phyloP scores from a whole-genome alignment of 139 green algal genomes.

The Volvox reticuliferus region DNA sequence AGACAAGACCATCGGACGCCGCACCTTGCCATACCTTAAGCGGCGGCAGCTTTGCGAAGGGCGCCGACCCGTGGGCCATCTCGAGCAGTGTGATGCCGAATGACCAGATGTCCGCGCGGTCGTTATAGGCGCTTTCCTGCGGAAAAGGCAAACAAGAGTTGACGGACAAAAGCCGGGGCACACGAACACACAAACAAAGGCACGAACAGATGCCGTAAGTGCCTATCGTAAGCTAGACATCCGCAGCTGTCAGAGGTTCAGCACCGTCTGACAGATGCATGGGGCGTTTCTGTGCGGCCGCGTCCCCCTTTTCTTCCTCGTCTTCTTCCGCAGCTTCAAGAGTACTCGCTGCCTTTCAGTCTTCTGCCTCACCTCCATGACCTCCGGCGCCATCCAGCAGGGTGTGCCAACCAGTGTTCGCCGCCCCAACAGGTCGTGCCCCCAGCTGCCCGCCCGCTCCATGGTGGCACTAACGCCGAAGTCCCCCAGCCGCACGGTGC shows the following conservation, averaged over 20 bases:
- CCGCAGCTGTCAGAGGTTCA: too few species aligned
- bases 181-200: too few species aligned
- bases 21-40: slow-evolving; percentile 84
- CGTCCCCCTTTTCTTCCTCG: background rate
- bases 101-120: slow-evolving; percentile 95
- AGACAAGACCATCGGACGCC: background rate
- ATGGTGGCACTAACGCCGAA: slow-evolving; percentile 94
- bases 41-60: slow-evolving; percentile 94
- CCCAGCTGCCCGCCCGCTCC: slow-evolving; percentile 28
- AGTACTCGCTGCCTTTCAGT: too few species aligned
- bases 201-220: too few species aligned
- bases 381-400: slow-evolving; percentile 98
- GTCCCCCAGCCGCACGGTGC: slow-evolving; percentile 88
- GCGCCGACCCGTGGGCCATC: slow-evolving; percentile 97
- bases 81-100: slow-evolving; percentile 98
- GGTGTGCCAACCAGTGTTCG: slow-evolving; percentile 71
- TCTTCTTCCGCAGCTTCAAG: too few species aligned
- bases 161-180: too few species aligned
- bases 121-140: slow-evolving; percentile 72
- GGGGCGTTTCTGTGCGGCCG: background rate
- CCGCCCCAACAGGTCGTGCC: slow-evolving; percentile 40
- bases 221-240: too few species aligned
- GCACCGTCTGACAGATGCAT: background rate
- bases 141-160: too few species aligned
- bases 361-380: slow-evolving; percentile 76